Evolutionary conservation across 2,329 filamentous ascomycete species (phyloP), one percentile per base, ranked within the genome.

Genomic region (Monilinia laxa): DNA sequence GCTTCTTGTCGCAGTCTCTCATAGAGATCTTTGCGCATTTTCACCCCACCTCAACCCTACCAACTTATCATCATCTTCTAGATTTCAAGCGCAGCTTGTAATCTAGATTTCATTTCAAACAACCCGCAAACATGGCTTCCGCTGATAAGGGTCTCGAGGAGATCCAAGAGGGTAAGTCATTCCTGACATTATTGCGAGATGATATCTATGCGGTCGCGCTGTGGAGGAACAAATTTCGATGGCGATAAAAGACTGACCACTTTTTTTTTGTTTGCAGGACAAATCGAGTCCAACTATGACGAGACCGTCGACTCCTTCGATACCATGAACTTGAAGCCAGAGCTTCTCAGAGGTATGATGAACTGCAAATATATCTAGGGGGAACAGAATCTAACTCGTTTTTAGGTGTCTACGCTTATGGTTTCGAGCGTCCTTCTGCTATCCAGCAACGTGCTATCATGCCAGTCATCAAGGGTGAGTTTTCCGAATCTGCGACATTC

Each of bases 201-300:
- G 35, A 42, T 47, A 25, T 59, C 7, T 12, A 20, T 23, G 12
- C 14, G 20, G 38, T 65, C 40, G 64, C 55, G 38, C 23, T 20
- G 12, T 23, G 55, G 35, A 23, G 35, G 38, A 12, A 10, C 6
- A 62, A 53, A 53, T 31, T 25, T n/a, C 28, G 38, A 35, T 53
- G 31, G 45, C 4, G n/a, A 45, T 31, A 10, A 6, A 31, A 38
- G 12, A 53, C 64, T 65, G 11, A 65, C 38, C 49, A 70, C 20
- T 66, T 51, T 67, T 62, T 68, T 62, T 68, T 70, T 68, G 62
- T 62, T 51, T 47, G 77, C 80, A 97, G 94, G 90, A 83, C 93
- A 96, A 85, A 99, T 99, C 87, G 96, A 99, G 88, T 97, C 93
- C 80, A 99, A 99, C 92, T 99, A 98, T 85, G 95, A 99, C 87